A percentile compares a stretch with the other conserved stretches of the same genome.
Evolutionary conservation across 306 rosid species (phyloP).

Genomic region (Prunus davidiana): DNA sequence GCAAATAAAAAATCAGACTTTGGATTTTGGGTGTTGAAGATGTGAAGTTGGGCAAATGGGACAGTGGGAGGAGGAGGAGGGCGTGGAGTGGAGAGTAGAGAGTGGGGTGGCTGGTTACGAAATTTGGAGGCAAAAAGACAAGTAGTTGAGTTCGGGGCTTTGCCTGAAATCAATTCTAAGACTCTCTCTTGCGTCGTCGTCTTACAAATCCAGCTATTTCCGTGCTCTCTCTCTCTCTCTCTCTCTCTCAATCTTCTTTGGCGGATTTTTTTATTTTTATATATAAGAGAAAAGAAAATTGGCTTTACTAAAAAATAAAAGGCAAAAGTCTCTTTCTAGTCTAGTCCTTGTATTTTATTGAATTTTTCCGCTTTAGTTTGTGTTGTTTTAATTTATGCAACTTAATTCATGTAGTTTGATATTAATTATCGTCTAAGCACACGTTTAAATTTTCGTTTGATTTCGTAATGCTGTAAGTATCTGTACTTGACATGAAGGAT

Average conservation of each 20-base stretch:
- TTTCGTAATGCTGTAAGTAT: no score
- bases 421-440: no score
- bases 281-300: not conserved
- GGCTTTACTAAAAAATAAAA: no score
- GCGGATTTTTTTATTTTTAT: slow-evolving; percentile 9
- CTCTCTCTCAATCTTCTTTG: slow-evolving; percentile 6
- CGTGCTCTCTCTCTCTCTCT: slow-evolving; percentile 13
- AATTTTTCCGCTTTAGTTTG: no score
- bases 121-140: slow-evolving; percentile 14
- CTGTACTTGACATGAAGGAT: no score
- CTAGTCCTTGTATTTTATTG: not conserved
- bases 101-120: not conserved
- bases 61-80: not conserved
- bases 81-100: not conserved
- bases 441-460: no score
- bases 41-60: not conserved
- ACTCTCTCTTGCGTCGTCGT: slow-evolving; percentile 6
- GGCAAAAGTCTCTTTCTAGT: not conserved
- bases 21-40: not conserved
- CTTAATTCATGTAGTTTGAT: no score
- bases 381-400: no score
- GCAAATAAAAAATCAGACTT: not conserved
- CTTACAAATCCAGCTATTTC: slow-evolving; percentile 35
- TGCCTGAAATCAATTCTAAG: not conserved
- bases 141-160: not conserved